Evolutionary conservation across 2,329 filamentous ascomycete species (phyloP).

Genomic region (Didymella sp.): DNA sequence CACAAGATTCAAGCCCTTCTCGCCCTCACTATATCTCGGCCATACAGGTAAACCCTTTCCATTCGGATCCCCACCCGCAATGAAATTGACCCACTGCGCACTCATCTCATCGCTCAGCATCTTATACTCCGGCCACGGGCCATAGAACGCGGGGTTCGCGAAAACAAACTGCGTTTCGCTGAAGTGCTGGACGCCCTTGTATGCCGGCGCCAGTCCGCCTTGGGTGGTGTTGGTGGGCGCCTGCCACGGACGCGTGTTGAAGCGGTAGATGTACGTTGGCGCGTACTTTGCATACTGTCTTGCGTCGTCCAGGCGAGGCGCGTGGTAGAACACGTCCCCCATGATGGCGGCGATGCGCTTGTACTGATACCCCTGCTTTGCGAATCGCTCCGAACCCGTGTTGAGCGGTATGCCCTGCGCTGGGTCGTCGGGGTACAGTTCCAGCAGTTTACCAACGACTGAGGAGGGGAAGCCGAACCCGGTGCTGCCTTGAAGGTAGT

Average conservation of each 20-base stretch:
- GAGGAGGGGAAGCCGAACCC: conserved; percentile 42
- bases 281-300: conserved; percentile 57
- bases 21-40: conserved; percentile 51
- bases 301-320: conserved; percentile 55
- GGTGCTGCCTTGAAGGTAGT: conserved; percentile 44
- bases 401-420: conserved; percentile 44
- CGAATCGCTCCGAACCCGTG: conserved; percentile 41
- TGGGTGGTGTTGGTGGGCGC: conserved; percentile 40
- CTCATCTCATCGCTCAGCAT: conserved; percentile 55
- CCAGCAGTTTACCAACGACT: conserved; percentile 43
- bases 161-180: conserved; percentile 58
- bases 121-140: conserved; percentile 50
- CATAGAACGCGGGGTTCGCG: conserved; percentile 50
- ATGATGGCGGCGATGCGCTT: conserved; percentile 60
- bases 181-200: conserved; percentile 62
- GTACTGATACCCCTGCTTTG: conserved; percentile 55
- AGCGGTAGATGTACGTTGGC: conserved; percentile 66
- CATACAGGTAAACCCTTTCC: conserved; percentile 46
- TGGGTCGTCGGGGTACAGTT: conserved; percentile 47
- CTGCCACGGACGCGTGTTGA: conserved; percentile 57
- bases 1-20: conserved; percentile 53
- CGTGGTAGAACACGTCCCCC: conserved; percentile 65
- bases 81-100: conserved; percentile 55
- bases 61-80: conserved; percentile 51
- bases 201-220: conserved; percentile 53